phyloP scores from a whole-genome alignment of 305 asterid genomes.

The Solanum chacoense region DNA sequence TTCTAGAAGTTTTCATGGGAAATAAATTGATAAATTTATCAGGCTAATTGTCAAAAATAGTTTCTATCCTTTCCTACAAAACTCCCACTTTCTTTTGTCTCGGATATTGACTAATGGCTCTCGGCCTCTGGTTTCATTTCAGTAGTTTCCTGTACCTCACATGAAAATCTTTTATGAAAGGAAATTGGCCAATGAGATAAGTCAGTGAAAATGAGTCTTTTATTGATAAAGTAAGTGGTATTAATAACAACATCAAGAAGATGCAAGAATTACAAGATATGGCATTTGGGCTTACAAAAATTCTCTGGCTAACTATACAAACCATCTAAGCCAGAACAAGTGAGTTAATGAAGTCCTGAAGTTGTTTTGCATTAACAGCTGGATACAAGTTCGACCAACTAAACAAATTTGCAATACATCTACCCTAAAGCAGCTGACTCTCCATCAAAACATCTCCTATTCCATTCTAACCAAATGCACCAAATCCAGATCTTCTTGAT shows the following conservation, averaged over 20 bases:
- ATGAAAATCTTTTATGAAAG: not conserved
- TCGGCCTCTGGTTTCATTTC: not conserved
- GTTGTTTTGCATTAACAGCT: not conserved
- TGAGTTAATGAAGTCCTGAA: not conserved
- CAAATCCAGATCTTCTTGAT: not conserved
- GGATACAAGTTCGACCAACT: not conserved
- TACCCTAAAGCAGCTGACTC: not conserved
- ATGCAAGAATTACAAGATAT: not conserved
- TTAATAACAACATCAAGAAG: not conserved
- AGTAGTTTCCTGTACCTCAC: not conserved
- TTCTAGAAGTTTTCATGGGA: not conserved
- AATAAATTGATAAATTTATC: not conserved
- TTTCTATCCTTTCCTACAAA: not conserved
- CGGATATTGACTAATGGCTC: not conserved
- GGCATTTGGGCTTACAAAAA: not conserved
- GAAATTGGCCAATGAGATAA: not conserved
- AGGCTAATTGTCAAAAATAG: not conserved
- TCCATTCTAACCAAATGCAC: not conserved
- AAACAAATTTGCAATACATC: not conserved
- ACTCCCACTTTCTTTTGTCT: not conserved
- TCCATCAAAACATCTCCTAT: not conserved
- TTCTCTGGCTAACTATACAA: not conserved
- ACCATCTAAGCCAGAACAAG: not conserved
- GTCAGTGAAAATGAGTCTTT: not conserved
- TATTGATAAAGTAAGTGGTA: not conserved